Conservation (phyloP, 768 basidiomycete genomes). For the Xanthoconium purpureum region DNA sequence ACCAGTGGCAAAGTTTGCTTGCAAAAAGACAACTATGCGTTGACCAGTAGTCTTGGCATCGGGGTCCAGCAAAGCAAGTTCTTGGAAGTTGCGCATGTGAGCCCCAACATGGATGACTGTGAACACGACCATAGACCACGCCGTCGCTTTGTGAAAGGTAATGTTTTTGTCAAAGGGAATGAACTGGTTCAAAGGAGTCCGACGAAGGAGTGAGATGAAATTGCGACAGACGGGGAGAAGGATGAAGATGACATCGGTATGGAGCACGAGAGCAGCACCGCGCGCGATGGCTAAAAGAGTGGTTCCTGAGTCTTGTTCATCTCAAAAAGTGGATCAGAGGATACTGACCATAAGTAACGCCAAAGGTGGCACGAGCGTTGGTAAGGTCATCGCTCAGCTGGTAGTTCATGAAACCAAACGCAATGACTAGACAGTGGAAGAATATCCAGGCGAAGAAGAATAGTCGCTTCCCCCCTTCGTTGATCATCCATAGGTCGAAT, state of each 20-base stretch:
- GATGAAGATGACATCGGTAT: constrained; percentile 91
- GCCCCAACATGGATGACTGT: constrained; percentile 74
- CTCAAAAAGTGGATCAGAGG: background rate
- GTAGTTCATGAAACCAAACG: constrained; percentile 77
- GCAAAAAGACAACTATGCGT: constrained; percentile 66
- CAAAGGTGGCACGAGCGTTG: constrained; percentile 67
- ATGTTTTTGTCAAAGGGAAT: constrained; percentile 95
- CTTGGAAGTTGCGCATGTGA: constrained; percentile 83
- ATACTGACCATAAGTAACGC: constrained; percentile 69
- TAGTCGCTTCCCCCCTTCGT: constrained; percentile 77
- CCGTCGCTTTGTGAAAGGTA: constrained; percentile 86
- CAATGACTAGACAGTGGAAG: constrained; percentile 74
- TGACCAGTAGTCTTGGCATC: constrained; percentile 51
- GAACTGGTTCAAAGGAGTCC: constrained; percentile 78
- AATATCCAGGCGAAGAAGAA: constrained; percentile 82
- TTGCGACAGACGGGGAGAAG: constrained; percentile 94
- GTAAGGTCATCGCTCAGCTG: constrained; percentile 72
- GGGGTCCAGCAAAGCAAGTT: constrained; percentile 56
- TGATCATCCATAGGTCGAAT: constrained; percentile 85
- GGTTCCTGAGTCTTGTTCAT: background rate
- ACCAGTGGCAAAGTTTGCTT: constrained; percentile 77
- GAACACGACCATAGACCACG: constrained; percentile 84
- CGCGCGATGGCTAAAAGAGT: constrained; percentile 69
- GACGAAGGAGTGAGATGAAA: constrained; percentile 85
- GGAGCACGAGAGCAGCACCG: constrained; percentile 83